Base-by-base conservation (phyloP, 106 monocot genomes). In the Cymbidium sinense region DNA sequence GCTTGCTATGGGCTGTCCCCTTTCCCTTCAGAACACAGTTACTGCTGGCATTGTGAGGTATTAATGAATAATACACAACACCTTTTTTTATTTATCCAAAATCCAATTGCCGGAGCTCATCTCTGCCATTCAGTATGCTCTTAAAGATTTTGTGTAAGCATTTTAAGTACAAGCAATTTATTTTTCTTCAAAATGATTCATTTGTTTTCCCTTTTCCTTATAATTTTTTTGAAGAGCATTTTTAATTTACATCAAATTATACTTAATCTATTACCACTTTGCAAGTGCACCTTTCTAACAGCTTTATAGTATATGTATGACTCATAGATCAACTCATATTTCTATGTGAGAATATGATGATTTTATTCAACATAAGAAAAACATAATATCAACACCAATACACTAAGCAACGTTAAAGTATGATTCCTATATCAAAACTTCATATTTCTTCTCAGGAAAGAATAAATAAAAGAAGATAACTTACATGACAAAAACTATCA, bases 1-100 rank as follows among this genome's bases (percentile, higher is more conserved):
- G 80, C 37, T 98, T 62, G 89, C 94, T 67, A 74, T 94, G 75
- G 96, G 96, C 29, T 98, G 90, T 58, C 94, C 96, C 29, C 91
- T 91, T 73, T 87, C 87, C 84, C 83, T 98, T 73, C 94, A 90
- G 65, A 98, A 94, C 76, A 94, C 96, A 12, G 80, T 98, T 39
- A 98, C 96, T 43, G 82, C 91, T 86, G 96, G 96, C 27, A 98
- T 98, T 75, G 89, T 98, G 44, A 98, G 96, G 96, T 98, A 83
- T 58, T 70, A 17, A 35, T 69, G 5, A 62, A 28, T 37, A 30
- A 31, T 47, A 33, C 5, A 51, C 50, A 28, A n/a, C 23, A 3
- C 27, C 28, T 44, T 25, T 44, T 17, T 75, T 75, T 41, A 25
- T 50, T 28, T n/a, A n/a, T n/a, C n/a, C n/a, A n/a, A 50, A 29